phyloP scores from a whole-genome alignment of 2,329 filamentous ascomycete genomes.

The Penicillium brevicompactum region DNA sequence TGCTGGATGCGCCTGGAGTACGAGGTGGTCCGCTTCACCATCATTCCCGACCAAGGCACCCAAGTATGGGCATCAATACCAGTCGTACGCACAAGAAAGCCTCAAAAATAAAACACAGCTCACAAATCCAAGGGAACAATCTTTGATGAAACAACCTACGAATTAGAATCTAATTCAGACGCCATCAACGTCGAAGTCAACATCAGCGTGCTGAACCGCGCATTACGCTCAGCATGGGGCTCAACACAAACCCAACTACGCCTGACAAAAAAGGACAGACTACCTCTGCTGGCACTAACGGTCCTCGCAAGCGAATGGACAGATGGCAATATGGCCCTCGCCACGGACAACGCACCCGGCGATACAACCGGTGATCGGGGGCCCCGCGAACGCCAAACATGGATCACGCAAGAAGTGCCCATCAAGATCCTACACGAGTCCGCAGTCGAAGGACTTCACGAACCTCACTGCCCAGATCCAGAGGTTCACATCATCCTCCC shows the following conservation, averaged over 20 bases:
- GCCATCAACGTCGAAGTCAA: slow-evolving; percentile 96
- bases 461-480: slow-evolving; percentile 85
- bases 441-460: slow-evolving; percentile 88
- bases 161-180: slow-evolving; percentile 85
- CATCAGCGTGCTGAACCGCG: slow-evolving; percentile 81
- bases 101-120: neutral
- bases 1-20: slow-evolving; percentile 90
- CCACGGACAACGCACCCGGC: slow-evolving; percentile 39
- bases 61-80: slow-evolving; percentile 88
- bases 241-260: slow-evolving; percentile 81
- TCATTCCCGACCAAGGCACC: slow-evolving; percentile 90
- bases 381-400: slow-evolving; percentile 76
- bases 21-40: slow-evolving; percentile 86
- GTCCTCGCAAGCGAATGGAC: slow-evolving; percentile 66
- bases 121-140: slow-evolving; percentile 65
- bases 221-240: slow-evolving; percentile 84
- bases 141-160: slow-evolving; percentile 75
- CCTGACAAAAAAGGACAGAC: slow-evolving; percentile 87
- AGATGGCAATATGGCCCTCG: slow-evolving; percentile 57
- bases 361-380: slow-evolving; percentile 49
- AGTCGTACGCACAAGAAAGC: slow-evolving; percentile 31
- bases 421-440: slow-evolving; percentile 83
- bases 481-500: slow-evolving; percentile 94
- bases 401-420: slow-evolving; percentile 95
- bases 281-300: slow-evolving; percentile 85